Conservation (phyloP, 2,329 filamentous ascomycete genomes). For the Botrytis elliptica region DNA sequence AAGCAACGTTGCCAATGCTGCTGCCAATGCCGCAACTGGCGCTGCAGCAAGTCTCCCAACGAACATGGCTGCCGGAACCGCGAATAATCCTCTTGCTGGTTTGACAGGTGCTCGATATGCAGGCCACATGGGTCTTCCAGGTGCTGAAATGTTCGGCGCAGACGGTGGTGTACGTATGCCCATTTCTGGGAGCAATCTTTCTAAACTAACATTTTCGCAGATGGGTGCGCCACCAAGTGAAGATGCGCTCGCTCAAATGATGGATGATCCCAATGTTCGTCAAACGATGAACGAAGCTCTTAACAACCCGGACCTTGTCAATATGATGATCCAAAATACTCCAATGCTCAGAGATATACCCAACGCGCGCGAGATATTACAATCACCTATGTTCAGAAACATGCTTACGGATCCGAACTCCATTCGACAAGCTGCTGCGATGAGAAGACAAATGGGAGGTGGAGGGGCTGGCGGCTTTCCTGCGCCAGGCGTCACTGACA, state of each 20-base stretch:
- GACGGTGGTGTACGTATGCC: slow-evolving; percentile 78
- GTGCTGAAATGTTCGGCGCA: slow-evolving; percentile 84
- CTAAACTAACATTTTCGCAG: slow-evolving; percentile 47
- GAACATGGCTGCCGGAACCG: slow-evolving; percentile 78
- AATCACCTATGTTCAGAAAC: slow-evolving; percentile 81
- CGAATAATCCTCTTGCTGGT: slow-evolving; percentile 85
- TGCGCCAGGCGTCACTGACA: slow-evolving; percentile 88
- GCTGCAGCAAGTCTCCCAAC: slow-evolving; percentile 62
- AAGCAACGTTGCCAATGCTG: slow-evolving; percentile 57
- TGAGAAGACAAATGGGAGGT: slow-evolving; percentile 68
- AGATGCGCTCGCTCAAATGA: slow-evolving; percentile 79
- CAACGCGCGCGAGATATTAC: slow-evolving; percentile 78
- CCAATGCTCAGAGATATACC: slow-evolving; percentile 74
- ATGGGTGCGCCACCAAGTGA: slow-evolving; percentile 86
- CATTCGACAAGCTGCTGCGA: slow-evolving; percentile 76
- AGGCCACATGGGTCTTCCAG: slow-evolving; percentile 84
- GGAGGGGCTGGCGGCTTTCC: slow-evolving; percentile 67
- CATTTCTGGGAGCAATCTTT: not conserved
- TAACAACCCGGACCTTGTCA: slow-evolving; percentile 89
- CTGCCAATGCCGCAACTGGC: slow-evolving; percentile 44
- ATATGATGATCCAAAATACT: slow-evolving; percentile 91
- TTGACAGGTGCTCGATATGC: slow-evolving; percentile 92
- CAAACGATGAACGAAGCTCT: slow-evolving; percentile 92
- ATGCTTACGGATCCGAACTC: slow-evolving; percentile 92
- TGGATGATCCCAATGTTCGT: slow-evolving; percentile 83